Evolutionary conservation across 1,139 yeast genomes (phyloP).

Genomic region (Saccharomyces hybrid): DNA sequence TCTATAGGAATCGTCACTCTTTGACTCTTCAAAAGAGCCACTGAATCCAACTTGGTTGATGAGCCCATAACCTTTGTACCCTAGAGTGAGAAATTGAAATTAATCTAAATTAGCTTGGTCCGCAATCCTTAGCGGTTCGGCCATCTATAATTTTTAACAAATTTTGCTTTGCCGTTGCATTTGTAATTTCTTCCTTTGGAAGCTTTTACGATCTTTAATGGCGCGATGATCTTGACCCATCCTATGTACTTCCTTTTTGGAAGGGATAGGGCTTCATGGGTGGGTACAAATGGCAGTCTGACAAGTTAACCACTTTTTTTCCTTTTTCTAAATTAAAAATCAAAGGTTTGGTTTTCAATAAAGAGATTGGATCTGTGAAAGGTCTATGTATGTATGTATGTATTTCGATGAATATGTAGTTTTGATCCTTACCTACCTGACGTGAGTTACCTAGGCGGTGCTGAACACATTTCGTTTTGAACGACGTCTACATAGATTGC

Average conservation of each 20-base stretch:
- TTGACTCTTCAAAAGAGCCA: constrained; percentile 99
- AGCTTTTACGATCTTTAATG: constrained; percentile 39
- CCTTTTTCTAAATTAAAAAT: constrained; percentile 17
- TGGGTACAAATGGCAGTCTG: constrained; percentile 99
- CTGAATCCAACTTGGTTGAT: constrained; percentile 99
- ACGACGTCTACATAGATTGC: no score
- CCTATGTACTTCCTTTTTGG: constrained; percentile 57
- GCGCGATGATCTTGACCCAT: constrained; percentile 99
- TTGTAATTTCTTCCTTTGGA: constrained; percentile 35
- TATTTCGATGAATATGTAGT: no score
- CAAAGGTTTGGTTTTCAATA: constrained; percentile 19
- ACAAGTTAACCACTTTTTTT: constrained; percentile 53
- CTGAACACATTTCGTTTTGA: no score
- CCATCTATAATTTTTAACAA: constrained; percentile 49
- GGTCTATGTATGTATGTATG: background rate
- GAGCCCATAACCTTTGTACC: constrained; percentile 93
- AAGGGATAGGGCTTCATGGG: constrained; percentile 66
- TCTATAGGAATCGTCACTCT: constrained; percentile 99
- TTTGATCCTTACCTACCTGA: background rate
- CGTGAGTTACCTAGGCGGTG: no score
- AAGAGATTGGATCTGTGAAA: constrained; percentile 5
- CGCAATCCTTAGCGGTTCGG: constrained; percentile 73
- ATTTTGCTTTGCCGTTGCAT: constrained; percentile 33
- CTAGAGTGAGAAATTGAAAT: constrained; percentile 63
- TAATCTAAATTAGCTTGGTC: constrained; percentile 56